Conservation (phyloP, 805 yeast genomes). For the Metschnikowia peoriensis region DNA sequence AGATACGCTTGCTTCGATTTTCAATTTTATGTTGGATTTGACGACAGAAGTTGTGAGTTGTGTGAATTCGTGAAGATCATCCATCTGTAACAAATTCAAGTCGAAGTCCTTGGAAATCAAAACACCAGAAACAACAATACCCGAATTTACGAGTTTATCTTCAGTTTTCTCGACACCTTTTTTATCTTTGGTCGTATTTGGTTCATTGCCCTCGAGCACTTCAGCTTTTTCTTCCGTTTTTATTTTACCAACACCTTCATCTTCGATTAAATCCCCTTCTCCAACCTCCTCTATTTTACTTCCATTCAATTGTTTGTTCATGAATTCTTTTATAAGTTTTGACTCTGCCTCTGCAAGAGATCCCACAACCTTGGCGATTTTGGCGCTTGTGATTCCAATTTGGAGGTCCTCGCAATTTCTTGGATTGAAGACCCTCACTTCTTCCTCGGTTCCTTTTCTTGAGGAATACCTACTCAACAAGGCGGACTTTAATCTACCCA, state of each 20-base stretch:
- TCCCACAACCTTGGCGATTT: conserved; percentile 73
- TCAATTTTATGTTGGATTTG: conserved; percentile 75
- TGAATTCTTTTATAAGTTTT: conserved; percentile 41
- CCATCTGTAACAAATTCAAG: conserved; percentile 74
- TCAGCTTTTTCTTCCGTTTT: conserved; percentile 23
- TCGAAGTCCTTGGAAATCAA: conserved; percentile 90
- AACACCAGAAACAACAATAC: conserved; percentile 66
- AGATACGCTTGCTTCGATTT: conserved; percentile 77
- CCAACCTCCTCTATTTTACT: conserved; percentile 27
- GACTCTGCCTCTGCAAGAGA: conserved; percentile 48
- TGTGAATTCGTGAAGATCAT: conserved; percentile 85
- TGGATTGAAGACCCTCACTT: conserved; percentile 89
- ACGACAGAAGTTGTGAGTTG: conserved; percentile 83
- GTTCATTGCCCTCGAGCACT: conserved; percentile 22
- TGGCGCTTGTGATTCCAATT: conserved; percentile 77
- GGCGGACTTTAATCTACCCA: conserved; percentile 96
- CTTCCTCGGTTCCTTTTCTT: conserved; percentile 81
- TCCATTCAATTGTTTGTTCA: conserved; percentile 56
- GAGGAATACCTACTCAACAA: conserved; percentile 80
- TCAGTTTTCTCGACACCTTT: conserved; percentile 1
- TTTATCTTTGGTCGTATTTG: not conserved
- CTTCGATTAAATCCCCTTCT: conserved; percentile 1
- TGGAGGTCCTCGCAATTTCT: conserved; percentile 80
- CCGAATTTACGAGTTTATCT: conserved; percentile 23
- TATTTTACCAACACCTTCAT: conserved; percentile 4